phyloP scores from a whole-genome alignment of 179 eudicot species.

The Silene coronaria region DNA sequence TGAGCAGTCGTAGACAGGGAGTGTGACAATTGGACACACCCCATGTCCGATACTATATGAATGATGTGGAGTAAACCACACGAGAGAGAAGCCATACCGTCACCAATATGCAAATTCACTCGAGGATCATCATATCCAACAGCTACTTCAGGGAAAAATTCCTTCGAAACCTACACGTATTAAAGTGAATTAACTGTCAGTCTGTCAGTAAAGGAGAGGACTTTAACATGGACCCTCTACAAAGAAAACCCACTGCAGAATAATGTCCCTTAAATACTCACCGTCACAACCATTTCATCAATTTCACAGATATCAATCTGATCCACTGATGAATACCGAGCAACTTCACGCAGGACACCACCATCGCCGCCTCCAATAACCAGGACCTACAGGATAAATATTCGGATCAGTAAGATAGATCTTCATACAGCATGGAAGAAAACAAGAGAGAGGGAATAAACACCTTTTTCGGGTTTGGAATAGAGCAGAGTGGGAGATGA shows the following conservation, averaged over 20 bases:
- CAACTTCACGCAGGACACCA: slow-evolving; percentile 83
- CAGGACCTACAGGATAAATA: slow-evolving; percentile 46
- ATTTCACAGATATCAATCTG: slow-evolving; percentile 89
- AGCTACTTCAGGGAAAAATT: slow-evolving; percentile 64
- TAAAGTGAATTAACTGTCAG: too few species aligned
- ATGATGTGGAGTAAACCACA: background rate
- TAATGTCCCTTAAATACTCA: slow-evolving; percentile 29
- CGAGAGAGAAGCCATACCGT: slow-evolving; percentile 42
- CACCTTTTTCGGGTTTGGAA: slow-evolving; percentile 90
- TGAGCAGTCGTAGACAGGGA: too few species aligned
- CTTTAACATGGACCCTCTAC: background rate
- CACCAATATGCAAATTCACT: slow-evolving; percentile 69
- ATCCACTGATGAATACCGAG: slow-evolving; percentile 77
- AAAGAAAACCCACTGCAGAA: background rate
- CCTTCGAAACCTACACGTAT: slow-evolving; percentile 52
- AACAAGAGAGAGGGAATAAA: background rate
- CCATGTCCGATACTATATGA: too few species aligned
- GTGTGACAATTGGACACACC: too few species aligned
- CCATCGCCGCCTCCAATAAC: slow-evolving; percentile 97
- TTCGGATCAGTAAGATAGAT: slow-evolving; percentile 12
- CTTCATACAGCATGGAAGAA: background rate
- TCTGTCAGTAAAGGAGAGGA: too few species aligned
- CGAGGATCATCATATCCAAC: slow-evolving; percentile 72
- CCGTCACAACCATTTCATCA: slow-evolving; percentile 89
- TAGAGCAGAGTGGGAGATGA: slow-evolving; percentile 91